Evolutionary conservation across 2,329 filamentous ascomycete genomes (phyloP).

Genomic region (Dothistroma pini): DNA sequence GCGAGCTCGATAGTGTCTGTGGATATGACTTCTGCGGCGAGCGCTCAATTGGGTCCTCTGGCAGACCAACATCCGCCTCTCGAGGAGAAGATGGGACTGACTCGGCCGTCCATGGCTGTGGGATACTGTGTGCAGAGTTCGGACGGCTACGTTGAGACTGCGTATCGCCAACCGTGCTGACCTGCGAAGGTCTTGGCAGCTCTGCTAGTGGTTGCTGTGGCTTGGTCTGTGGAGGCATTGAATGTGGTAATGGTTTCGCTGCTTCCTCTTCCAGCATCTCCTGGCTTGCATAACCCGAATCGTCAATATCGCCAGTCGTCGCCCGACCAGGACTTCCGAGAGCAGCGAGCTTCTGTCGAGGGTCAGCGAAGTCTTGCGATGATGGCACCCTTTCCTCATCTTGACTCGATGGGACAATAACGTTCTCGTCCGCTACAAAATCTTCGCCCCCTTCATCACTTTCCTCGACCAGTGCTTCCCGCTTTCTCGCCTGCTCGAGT

Average conservation of each 20-base stretch:
- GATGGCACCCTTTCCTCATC: slow-evolving; percentile 3
- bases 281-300: slow-evolving; percentile 6
- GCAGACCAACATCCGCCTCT: not conserved
- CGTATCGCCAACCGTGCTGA: slow-evolving; percentile 13
- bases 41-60: not conserved
- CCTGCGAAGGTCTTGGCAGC: slow-evolving; percentile 8
- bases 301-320: slow-evolving; percentile 2
- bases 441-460: slow-evolving; percentile 1
- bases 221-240: not conserved
- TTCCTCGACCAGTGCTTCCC: not conserved
- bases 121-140: slow-evolving; percentile 2
- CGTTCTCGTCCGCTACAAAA: not conserved
- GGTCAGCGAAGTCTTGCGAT: not conserved
- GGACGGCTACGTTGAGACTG: slow-evolving; percentile 5
- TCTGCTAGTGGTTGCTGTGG: not conserved
- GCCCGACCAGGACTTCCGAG: not conserved
- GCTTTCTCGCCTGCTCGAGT: not conserved
- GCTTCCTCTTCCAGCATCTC: not conserved
- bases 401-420: slow-evolving; percentile 12
- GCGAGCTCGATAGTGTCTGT: slow-evolving; percentile 16
- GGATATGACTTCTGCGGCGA: not conserved
- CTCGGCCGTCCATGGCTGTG: not conserved
- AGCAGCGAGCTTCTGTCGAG: not conserved
- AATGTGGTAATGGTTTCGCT: not conserved
- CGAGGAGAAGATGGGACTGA: slow-evolving; percentile 2